Conservation (phyloP, 441 rosid genomes). For the Pelargonium citronellum region DNA sequence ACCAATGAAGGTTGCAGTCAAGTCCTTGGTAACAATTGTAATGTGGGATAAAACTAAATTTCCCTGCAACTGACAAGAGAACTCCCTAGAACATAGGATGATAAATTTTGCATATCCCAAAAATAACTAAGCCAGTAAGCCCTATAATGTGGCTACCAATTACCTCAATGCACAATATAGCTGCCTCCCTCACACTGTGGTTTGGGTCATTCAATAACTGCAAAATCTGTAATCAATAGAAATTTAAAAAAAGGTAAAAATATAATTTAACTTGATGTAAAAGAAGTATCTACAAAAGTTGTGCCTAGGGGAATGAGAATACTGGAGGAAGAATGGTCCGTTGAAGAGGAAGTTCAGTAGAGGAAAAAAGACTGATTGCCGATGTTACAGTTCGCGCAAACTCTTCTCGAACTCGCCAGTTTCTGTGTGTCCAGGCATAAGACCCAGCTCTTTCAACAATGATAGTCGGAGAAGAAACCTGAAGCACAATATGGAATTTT, state of each 20-base stretch:
- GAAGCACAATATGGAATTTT: slow-evolving; percentile 15
- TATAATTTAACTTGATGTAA: neutral
- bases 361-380: slow-evolving; percentile 83
- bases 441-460: slow-evolving; percentile 98
- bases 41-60: neutral
- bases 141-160: slow-evolving; percentile 12
- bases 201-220: slow-evolving; percentile 89
- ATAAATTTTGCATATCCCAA: neutral
- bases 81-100: neutral
- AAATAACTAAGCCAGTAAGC: neutral
- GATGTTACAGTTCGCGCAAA: slow-evolving; percentile 96
- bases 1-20: neutral
- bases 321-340: slow-evolving; percentile 95
- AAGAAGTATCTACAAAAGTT: neutral
- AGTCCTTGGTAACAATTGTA: neutral
- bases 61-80: neutral
- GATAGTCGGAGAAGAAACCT: slow-evolving; percentile 98
- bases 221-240: slow-evolving; percentile 54
- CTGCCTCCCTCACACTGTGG: slow-evolving; percentile 86
- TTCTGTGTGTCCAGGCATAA: slow-evolving; percentile 87
- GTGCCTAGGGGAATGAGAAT: slow-evolving; percentile 21
- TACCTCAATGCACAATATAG: slow-evolving; percentile 91
- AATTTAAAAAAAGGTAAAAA: neutral
- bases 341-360: slow-evolving; percentile 96
- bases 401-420: slow-evolving; percentile 95